Conservation (phyloP, 306 rosid genomes). For the Fagus sylvatica region DNA sequence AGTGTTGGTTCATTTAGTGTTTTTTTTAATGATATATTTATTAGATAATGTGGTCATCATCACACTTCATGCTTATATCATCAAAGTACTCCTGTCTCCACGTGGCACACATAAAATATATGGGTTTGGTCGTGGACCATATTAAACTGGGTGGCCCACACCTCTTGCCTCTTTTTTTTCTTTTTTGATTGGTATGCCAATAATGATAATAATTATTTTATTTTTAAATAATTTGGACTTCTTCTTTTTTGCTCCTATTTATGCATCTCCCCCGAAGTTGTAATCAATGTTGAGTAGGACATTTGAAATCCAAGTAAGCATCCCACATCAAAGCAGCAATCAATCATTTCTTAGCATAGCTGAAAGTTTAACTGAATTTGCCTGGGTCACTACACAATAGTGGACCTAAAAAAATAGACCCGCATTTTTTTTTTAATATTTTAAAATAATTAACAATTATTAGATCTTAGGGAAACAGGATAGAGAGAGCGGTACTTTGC, state of each 20-base stretch:
- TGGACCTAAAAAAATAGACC: slow-evolving; percentile 28
- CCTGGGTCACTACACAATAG: slow-evolving; percentile 5
- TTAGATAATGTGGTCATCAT: slow-evolving; percentile 50
- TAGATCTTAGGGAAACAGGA: slow-evolving; percentile 30
- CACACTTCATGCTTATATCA: slow-evolving; percentile 95
- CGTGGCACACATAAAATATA: slow-evolving; percentile 54
- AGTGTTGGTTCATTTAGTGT: background rate
- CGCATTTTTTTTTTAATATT: background rate
- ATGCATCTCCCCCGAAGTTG: slow-evolving; percentile 41
- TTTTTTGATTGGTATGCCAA: slow-evolving; percentile 39
- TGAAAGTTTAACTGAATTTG: slow-evolving; percentile 23
- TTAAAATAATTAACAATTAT: slow-evolving; percentile 36
- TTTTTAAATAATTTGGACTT: background rate
- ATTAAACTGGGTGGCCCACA: slow-evolving; percentile 48
- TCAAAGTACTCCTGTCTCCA: slow-evolving; percentile 39
- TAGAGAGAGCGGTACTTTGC: slow-evolving; percentile 40
- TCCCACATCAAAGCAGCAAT: slow-evolving; percentile 42
- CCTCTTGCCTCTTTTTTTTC: slow-evolving; percentile 40
- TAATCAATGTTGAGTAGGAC: slow-evolving; percentile 22
- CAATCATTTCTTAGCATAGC: slow-evolving; percentile 25
- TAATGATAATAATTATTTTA: slow-evolving; percentile 39
- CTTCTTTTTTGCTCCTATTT: background rate
- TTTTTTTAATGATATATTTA: background rate
- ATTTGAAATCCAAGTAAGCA: slow-evolving; percentile 35
- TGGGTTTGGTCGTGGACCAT: slow-evolving; percentile 61